These are phyloP conservation scores for Wickerhamiella siamensis DNA, from an alignment of 805 yeast genomes.

Conservation along the genomic window DNA sequence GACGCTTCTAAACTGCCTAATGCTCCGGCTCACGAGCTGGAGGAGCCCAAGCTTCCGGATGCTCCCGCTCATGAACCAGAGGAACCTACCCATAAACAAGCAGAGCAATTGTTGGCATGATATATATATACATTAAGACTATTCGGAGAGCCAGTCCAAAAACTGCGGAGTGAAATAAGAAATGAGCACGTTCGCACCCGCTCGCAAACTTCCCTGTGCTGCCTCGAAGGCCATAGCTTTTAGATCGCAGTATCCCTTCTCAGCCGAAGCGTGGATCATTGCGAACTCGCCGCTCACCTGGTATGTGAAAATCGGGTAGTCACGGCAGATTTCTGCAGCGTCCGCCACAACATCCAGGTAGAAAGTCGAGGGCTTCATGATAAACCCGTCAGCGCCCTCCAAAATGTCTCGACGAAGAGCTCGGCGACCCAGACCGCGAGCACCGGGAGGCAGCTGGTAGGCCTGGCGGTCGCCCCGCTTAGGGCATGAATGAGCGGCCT, in stretches of 20 bases:
- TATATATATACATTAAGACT: background rate
- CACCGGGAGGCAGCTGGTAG: slow-evolving; percentile 88
- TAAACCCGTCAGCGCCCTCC: slow-evolving; percentile 93
- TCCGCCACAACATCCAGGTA: slow-evolving; percentile 83
- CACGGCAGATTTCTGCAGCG: slow-evolving; percentile 66
- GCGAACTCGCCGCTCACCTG: slow-evolving; percentile 97
- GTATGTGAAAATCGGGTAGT: slow-evolving; percentile 84
- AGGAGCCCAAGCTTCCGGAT: slow-evolving; percentile 1
- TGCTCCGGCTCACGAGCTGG: background rate
- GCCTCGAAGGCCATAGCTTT: slow-evolving; percentile 66
- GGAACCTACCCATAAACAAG: background rate
- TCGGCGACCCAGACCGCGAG: slow-evolving; percentile 84
- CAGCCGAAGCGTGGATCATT: slow-evolving; percentile 97
- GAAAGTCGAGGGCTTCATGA: slow-evolving; percentile 92
- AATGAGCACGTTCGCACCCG: slow-evolving; percentile 86
- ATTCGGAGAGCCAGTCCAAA: slow-evolving; percentile 60
- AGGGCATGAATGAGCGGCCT: slow-evolving; percentile 90
- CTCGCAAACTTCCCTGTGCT: slow-evolving; percentile 82
- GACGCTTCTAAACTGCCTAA: background rate
- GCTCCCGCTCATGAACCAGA: background rate
- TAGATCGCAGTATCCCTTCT: slow-evolving; percentile 80
- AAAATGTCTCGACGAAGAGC: slow-evolving; percentile 72
- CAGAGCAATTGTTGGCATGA: background rate
- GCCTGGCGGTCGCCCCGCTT: slow-evolving; percentile 80
- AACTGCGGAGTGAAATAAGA: slow-evolving; percentile 93